A percentile compares a stretch with the other conserved stretches of the same genome.
These are phyloP conservation scores for Tricholoma terreum DNA, from an alignment of 768 basidiomycete genomes.

Conservation along the genomic window DNA sequence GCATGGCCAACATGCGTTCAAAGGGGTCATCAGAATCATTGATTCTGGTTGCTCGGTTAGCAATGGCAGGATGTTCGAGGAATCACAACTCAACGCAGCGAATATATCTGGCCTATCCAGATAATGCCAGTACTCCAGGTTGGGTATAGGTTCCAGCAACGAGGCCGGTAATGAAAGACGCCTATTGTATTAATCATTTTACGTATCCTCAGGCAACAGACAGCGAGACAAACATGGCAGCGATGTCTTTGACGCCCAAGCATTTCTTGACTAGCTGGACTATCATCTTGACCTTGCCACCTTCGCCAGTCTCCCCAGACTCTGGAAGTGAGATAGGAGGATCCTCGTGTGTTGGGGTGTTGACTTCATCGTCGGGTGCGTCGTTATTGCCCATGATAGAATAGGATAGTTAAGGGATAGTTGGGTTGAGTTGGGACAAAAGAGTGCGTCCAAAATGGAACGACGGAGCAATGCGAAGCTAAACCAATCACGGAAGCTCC, in stretches of 20 bases:
- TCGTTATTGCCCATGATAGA: slow-evolving; percentile 14
- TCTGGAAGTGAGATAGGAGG: slow-evolving; percentile 68
- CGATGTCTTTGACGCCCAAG: slow-evolving; percentile 93
- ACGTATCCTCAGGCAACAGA: slow-evolving; percentile 1
- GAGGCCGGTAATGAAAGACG: slow-evolving; percentile 92
- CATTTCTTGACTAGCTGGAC: slow-evolving; percentile 87
- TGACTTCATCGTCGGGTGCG: slow-evolving; percentile 1
- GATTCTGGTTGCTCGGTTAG: slow-evolving; percentile 49
- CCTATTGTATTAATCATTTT: slow-evolving; percentile 40
- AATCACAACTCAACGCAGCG: slow-evolving; percentile 64
- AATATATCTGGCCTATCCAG: slow-evolving; percentile 90
- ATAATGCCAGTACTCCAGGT: slow-evolving; percentile 96
- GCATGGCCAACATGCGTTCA: slow-evolving; percentile 89
- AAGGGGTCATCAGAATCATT: slow-evolving; percentile 93
- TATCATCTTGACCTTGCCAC: slow-evolving; percentile 93
- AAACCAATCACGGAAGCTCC: slow-evolving; percentile 4
- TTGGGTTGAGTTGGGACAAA: too few species aligned
- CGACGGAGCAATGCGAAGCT: not conserved
- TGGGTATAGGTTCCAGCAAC: slow-evolving; percentile 89
- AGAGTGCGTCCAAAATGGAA: too few species aligned
- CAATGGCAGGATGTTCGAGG: slow-evolving; percentile 2
- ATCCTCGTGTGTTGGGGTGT: slow-evolving; percentile 41
- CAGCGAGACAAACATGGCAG: slow-evolving; percentile 69
- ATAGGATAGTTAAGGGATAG: slow-evolving; percentile 1
- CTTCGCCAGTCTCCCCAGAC: slow-evolving; percentile 70